Evolutionary conservation across 116 monocot genomes (phyloP), one percentile per base, ranked within the genome.

Genomic region (Cymodocea nodosa): DNA sequence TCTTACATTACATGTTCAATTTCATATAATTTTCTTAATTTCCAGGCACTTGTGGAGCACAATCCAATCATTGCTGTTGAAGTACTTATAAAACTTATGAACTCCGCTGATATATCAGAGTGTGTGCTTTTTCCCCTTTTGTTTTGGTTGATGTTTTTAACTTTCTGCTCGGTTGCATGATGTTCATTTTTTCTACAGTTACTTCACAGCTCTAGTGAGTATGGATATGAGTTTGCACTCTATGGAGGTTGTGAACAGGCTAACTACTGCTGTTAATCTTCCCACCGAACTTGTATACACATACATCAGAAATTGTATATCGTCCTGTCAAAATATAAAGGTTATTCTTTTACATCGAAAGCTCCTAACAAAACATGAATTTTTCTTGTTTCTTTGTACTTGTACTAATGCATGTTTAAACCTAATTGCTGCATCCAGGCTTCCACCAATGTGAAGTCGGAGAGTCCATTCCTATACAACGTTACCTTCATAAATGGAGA

Each of bases 171-270:
- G 17, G 51, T 52, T 62, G 40, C 15, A 51, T 58, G n/a, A 12
- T 63, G 17, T 35, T 69, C 18, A 14, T 39, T 62, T 34, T 71
- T 15, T 69, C 37, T 56, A 35, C 80, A 83, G 83, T 58, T 97
- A 85, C 66, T 90, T 97, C 69, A 79, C 76, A 12, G 80, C 85
- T 70, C 87, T 97, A 59, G 95, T 97, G 37, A 85, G 78, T 68
- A 97, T 97, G 95, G 95, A 97, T 16, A 87, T 90, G 91, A 90
- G 91, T 65, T 75, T 90, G 44, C 95, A 87, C 71, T 97, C 90
- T 5, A 97, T 97, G 90, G 91, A 97, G 74, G 95, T 97, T 76
- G 95, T 97, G 25, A 90, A 90, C 75, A 85, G 87, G 76, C 85
- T 97, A 34, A 90, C 95, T 22, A 85, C 90, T 34, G 83, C 87